Base-by-base conservation (phyloP, 768 basidiomycete species). In the Suillus brevipes region DNA sequence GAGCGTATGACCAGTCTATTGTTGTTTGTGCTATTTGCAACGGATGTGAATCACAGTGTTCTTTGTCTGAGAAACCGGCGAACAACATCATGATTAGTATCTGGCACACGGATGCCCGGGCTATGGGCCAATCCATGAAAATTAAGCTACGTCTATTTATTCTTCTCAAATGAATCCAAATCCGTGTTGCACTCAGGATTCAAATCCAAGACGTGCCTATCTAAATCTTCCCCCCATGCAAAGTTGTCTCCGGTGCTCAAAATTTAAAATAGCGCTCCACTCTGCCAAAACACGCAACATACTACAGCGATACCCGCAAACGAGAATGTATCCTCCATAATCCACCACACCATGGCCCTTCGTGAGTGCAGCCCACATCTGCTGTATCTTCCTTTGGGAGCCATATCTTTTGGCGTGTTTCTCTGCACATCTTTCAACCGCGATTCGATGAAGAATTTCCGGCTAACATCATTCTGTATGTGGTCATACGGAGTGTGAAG, bases 171-270 rank as follows among this genome's bases (percentile, higher is more conserved):
- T 14, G 2, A 59, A 38, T 38, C 40, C 18, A 59, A 20, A 23
- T 59, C 10, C 3, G 18, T 42, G 53, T 70, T 66, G 40, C 73
- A 76, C 52, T 76, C 70, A 25, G 60, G 67, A 31, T 73, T 64
- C 7, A 70, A 70, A 42, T 74, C 70, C 4, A 38, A 43, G 38
- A 38, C 56, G 55, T 42, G 16, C 20, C 62, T 50, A 55, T 20
- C 40, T 62, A 31, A 31, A 31, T 31, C 31, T 25, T 5, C 12
- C 34, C 50, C 2, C 61, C 61, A 25, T 62, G 16, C 7, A 31
- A 31, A 31, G 31, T 31, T 31, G 10, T n/a, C 10, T 45, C 20
- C 10, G 36, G 55, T n/a, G n/a, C 37, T 57, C 23, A 28, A 18
- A 50, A 25, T 13, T 50, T 7, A 50, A 50, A 28, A 28, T 28